A percentile compares a stretch with the other conserved stretches of the same genome.
Evolutionary conservation across 2,329 filamentous ascomycete species (phyloP).

Genomic region (Scedosporium dehoogii): DNA sequence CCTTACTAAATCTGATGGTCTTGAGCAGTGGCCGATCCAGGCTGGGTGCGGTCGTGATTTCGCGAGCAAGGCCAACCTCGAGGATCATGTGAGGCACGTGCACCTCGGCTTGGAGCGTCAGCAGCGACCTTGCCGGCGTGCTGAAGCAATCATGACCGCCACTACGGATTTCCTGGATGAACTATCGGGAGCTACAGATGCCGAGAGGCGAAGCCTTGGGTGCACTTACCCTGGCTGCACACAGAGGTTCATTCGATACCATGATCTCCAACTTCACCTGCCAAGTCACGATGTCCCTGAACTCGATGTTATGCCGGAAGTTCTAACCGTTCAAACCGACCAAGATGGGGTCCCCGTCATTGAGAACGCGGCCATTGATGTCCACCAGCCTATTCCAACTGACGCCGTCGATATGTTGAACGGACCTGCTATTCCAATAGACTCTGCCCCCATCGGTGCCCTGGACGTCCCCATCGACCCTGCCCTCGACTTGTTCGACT

Average conservation of each 20-base stretch:
- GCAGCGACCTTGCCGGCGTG: constrained; percentile 12
- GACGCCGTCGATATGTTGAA: no score
- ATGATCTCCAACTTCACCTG: constrained; percentile 39
- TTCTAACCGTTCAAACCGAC: background rate
- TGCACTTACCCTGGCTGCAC: constrained; percentile 33
- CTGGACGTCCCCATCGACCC: constrained; percentile 22
- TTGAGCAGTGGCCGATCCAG: constrained; percentile 53
- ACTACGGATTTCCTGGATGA: constrained; percentile 28
- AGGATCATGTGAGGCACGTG: constrained; percentile 74
- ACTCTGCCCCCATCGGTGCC: background rate
- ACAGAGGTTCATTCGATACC: constrained; percentile 37
- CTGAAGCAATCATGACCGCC: constrained; percentile 11
- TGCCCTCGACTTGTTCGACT: constrained; percentile 12
- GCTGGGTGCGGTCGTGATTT: constrained; percentile 69
- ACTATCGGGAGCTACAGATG: constrained; percentile 29
- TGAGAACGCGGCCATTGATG: no score
- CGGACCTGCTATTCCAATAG: background rate
- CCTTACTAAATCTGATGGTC: constrained; percentile 8
- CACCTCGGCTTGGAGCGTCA: constrained; percentile 42
- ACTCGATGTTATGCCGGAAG: background rate
- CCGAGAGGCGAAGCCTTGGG: constrained; percentile 29
- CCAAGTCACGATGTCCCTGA: constrained; percentile 16
- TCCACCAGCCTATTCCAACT: no score
- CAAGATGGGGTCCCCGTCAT: background rate
- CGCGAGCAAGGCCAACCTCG: constrained; percentile 65